phyloP scores from a whole-genome alignment of 768 basidiomycete genomes.

The Favolaschia claudopus region DNA sequence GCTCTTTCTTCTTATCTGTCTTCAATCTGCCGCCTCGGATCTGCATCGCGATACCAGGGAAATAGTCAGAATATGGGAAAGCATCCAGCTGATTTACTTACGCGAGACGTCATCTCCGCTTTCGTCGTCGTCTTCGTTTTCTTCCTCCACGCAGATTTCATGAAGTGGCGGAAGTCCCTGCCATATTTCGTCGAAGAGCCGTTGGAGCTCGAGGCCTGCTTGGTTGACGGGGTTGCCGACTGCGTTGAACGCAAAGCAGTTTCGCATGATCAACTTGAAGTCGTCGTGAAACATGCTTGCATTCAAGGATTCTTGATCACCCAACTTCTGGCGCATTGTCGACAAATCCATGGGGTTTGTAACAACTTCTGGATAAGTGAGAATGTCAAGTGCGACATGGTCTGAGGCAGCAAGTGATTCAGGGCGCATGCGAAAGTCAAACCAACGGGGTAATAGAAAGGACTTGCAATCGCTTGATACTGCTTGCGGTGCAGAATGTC shows the following conservation, averaged over 20 bases:
- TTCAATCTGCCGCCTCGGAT: constrained; percentile 79
- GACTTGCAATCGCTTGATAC: constrained; percentile 72
- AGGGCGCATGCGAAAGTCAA: constrained; percentile 3
- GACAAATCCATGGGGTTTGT: constrained; percentile 96
- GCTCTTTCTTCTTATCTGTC: constrained; percentile 67
- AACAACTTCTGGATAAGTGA: constrained; percentile 85
- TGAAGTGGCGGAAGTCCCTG: constrained; percentile 71
- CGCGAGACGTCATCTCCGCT: constrained; percentile 74
- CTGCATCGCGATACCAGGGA: constrained; percentile 75
- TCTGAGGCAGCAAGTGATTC: constrained; percentile 53
- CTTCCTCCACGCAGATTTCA: constrained; percentile 63
- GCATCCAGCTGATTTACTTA: constrained; percentile 44
- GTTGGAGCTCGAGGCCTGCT: constrained; percentile 86
- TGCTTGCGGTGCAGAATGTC: constrained; percentile 82
- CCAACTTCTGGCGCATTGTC: constrained; percentile 88
- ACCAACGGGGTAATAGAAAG: constrained; percentile 97
- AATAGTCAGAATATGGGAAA: constrained; percentile 29
- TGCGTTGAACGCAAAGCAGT: constrained; percentile 94
- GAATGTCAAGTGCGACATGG: constrained; percentile 78
- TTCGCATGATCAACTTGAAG: constrained; percentile 93
- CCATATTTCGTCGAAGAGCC: constrained; percentile 94
- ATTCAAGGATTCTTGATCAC: constrained; percentile 75
- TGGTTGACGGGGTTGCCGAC: constrained; percentile 85
- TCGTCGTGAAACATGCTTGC: constrained; percentile 87
- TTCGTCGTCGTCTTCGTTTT: constrained; percentile 72